Evolutionary conservation across 2,329 filamentous ascomycete genomes (phyloP), one percentile per base, ranked within the genome.

Genomic region (Ceratocystis diversiconidia): DNA sequence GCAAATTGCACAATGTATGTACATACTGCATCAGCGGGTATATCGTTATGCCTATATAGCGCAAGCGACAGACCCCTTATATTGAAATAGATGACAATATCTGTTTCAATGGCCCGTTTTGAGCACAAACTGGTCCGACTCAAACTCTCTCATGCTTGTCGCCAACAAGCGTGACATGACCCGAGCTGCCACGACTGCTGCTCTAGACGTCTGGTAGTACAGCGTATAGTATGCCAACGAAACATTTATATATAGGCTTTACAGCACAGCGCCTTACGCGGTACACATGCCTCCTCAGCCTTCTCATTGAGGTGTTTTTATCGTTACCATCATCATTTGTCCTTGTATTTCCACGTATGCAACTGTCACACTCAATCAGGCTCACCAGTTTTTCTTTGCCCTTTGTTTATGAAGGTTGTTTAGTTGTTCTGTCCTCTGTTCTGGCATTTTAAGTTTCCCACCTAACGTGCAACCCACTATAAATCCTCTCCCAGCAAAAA

Each of bases 401-500:
- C 6, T 57, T 32, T 8, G 19, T 25, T 52, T 28, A 5, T 15
- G 36, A 5, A 15, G 36, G 36, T 36, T 19, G 28, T 59, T 36
- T 32, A 15, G 50, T 3, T 32, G 25, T 57, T 17, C 7, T 15
- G 36, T 41, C 12, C 36, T 41, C 36, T 41, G 36, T 8, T 59
- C 55, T 59, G 55, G 55, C 55, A 59, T 59, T 59, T 64, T 30
- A 15, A 36, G 22, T 55, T 22, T 19, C 41, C 12, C 19, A 41
- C 43, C n/a, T 61, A 50, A 28, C 50, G 32, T 64, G 63, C 36
- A 64, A 32, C 52, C 63, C 52, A 64, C 41, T 64, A 44, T 64
- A 64, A 64, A 64, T 60, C 63, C 50, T 64, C 36, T 15, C 36
- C 36, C 36, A 41, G 2, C 1, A 15, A 41, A 41, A 41, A 15